Base-by-base conservation (phyloP, 371 early-diverging fungal species). In the Zychaea mexicana region DNA sequence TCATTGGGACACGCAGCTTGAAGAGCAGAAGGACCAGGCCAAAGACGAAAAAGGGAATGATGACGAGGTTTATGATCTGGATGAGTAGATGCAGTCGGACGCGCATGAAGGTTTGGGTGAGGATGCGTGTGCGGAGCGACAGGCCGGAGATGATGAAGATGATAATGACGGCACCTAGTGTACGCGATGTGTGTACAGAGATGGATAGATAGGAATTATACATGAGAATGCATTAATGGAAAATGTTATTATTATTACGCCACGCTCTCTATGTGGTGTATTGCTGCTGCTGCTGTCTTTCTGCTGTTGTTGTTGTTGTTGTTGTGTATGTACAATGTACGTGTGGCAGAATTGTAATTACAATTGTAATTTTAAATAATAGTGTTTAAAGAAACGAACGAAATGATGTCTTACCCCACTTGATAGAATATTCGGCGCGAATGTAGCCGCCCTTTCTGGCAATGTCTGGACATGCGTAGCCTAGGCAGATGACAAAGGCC, bases 101-200 rank as follows among this genome's bases (percentile, higher is more conserved):
- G 56, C 83, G 76, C 57, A 84, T 64, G 46, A 87, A 72, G 1
- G 87, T 82, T 58, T 77, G 67, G 6, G 81, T 63, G n/a, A 90
- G 74, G 27, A 84, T 86, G 54, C 70, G 67, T 21, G 88, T 81
- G 53, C 88, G 85, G 46, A 90, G 76, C 0, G 85, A 81, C 32
- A 90, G 68, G 4, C 90, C 90, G 8, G 88, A 86, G 45, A 89
- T 73, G 33, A 90, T 72, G 73, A 90, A 90, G 62, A 89, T 86
- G 52, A 88, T 60, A 57, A 81, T 73, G 10, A 88, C 87, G 52
- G 79, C 80, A 21, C 83, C 74, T 74, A 58, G 3, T n/a, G n/a
- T n/a, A n/a, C n/a, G n/a, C n/a, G n/a, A n/a, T n/a, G n/a, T n/a
- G n/a, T n/a, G n/a, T n/a, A n/a, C n/a, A n/a, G n/a, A n/a, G n/a